Evolutionary conservation across 768 basidiomycete genomes (phyloP), one percentile per base, ranked within the genome.

Genomic region (Leucocoprinus sp.): DNA sequence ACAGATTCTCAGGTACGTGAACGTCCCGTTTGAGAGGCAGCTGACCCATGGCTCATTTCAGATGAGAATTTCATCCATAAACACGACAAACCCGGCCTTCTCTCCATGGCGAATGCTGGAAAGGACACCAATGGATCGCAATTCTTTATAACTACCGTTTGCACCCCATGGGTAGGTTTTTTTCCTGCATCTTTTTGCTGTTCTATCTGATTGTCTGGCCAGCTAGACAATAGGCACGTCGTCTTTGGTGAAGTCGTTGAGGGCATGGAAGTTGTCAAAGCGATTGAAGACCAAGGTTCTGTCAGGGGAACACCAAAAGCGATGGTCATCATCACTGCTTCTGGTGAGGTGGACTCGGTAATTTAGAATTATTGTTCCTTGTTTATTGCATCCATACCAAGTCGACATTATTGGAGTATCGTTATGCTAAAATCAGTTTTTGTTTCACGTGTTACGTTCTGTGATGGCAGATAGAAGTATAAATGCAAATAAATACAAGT

Each of bases 31-130:
- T 21, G 14, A 9, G 28, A 23, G 8, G 27, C 21, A 15, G 37
- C 22, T 29, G 40, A 43, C 18, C 34, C 37, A 17, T 39, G 21
- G 18, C 11, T 11, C 18, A 18, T 21, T 38, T n/a, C 21, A 75
- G 91, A 93, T 50, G 91, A 93, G 67, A 92, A 90, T 70, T 87
- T 87, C 59, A 54, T 71, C 48, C 58, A 79, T 48, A 82, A 77
- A 60, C 91, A 95, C 69, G 70, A 59, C 52, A 78, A 77, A 51
- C 73, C 69, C 14, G 76, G 76, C 35, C 60, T 83, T 22, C 72
- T 86, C 33, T 84, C 81, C 23, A 84, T 84, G 80, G 93, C 93
- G 29, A 96, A 88, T 54, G 87, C 90, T 27, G 90, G 91, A 40
- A 68, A 69, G 1, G 76, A 84, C 64, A 87, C 85, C 29, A 88